Evolutionary conservation across 2,329 filamentous ascomycete genomes (phyloP).

Genomic region (Helminthosporium solani): DNA sequence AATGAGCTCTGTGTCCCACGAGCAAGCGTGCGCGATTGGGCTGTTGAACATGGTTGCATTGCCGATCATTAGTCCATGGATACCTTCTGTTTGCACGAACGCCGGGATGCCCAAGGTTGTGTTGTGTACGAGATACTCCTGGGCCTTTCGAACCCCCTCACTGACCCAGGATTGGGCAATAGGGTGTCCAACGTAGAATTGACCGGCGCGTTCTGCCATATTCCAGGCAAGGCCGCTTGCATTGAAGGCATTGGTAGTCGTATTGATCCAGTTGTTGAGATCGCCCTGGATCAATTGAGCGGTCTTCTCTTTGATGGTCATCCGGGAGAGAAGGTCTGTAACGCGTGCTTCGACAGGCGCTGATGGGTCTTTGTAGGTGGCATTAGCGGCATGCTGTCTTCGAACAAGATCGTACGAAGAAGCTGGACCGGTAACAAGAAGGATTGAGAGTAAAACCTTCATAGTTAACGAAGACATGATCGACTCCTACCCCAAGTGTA

Average conservation of each 20-base stretch:
- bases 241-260: constrained; percentile 67
- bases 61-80: constrained; percentile 69
- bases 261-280: constrained; percentile 71
- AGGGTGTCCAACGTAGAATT: constrained; percentile 71
- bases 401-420: constrained; percentile 28
- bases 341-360: constrained; percentile 65
- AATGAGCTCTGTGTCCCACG: constrained; percentile 66
- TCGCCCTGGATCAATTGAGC: constrained; percentile 66
- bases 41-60: constrained; percentile 81
- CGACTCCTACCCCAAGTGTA: not conserved
- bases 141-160: constrained; percentile 62
- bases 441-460: constrained; percentile 3
- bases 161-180: constrained; percentile 64
- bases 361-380: constrained; percentile 62
- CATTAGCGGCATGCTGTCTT: constrained; percentile 30
- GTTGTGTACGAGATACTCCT: constrained; percentile 68
- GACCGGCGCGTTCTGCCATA: constrained; percentile 65
- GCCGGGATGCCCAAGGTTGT: constrained; percentile 69
- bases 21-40: constrained; percentile 70
- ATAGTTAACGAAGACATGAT: constrained; percentile 5
- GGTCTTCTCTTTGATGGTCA: constrained; percentile 74
- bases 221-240: constrained; percentile 65
- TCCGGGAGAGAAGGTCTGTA: constrained; percentile 66
- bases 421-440: constrained; percentile 3
- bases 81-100: constrained; percentile 71